phyloP scores from a whole-genome alignment of 805 yeast genomes.

The Candida multigemmis region DNA sequence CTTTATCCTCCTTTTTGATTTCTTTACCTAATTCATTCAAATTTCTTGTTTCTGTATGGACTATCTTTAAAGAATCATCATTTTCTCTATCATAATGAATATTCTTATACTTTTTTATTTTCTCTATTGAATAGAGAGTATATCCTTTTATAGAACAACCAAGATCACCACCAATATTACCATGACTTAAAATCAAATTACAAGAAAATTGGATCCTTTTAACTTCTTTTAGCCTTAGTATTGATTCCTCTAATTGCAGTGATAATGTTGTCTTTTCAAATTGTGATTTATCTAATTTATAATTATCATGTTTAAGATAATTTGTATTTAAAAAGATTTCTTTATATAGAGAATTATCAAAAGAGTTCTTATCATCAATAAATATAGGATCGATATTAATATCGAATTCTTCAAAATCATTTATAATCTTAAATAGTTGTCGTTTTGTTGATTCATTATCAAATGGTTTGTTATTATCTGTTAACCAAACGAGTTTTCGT shows the following conservation, averaged over 20 bases:
- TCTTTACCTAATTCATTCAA: constrained; percentile 37
- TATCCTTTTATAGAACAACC: constrained; percentile 67
- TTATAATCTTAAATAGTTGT: constrained; percentile 46
- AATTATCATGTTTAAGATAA: constrained; percentile 23
- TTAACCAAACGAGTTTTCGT: constrained; percentile 59
- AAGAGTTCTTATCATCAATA: constrained; percentile 31
- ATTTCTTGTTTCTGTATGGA: constrained; percentile 35
- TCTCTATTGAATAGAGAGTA: constrained; percentile 49
- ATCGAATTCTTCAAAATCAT: constrained; percentile 47
- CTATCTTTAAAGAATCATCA: constrained; percentile 31
- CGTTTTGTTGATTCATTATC: constrained; percentile 29
- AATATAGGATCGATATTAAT: constrained; percentile 60
- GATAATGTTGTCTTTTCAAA: constrained; percentile 25
- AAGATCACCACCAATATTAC: constrained; percentile 26
- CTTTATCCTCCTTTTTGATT: constrained; percentile 22
- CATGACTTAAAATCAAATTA: constrained; percentile 47
- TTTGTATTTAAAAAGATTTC: constrained; percentile 48
- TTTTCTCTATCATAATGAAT: constrained; percentile 48
- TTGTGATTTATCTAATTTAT: constrained; percentile 2
- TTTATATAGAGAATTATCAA: constrained; percentile 32
- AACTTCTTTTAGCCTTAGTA: constrained; percentile 52
- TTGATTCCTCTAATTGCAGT: constrained; percentile 34
- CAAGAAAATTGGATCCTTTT: constrained; percentile 56
- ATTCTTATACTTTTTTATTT: constrained; percentile 36
- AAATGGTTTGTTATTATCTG: constrained; percentile 67